Percentiles rank a stretch among this genome's conserved stretches.
phyloP scores from a whole-genome alignment of 129 eudicot species.

The Arctium minus region DNA sequence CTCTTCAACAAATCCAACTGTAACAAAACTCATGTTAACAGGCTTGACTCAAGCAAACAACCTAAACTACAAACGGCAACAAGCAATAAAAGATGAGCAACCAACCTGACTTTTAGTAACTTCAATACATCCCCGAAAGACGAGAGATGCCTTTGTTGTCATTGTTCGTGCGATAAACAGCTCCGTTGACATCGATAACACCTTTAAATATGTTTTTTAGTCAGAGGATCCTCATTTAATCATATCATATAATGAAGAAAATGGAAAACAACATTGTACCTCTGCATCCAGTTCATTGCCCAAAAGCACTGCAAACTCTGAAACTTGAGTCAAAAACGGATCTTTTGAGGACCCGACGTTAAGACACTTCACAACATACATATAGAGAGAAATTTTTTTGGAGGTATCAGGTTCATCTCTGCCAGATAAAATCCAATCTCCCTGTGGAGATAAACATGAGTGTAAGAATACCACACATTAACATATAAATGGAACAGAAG shows the following conservation, averaged over 20 bases:
- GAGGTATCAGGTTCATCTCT: constrained; percentile 42
- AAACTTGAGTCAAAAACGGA: constrained; percentile 74
- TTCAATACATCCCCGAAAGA: constrained; percentile 66
- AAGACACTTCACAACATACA: constrained; percentile 78
- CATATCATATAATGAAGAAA: background rate
- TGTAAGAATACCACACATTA: background rate
- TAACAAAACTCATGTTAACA: constrained; percentile 1
- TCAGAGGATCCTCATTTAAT: background rate
- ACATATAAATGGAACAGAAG: background rate
- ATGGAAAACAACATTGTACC: constrained; percentile 37
- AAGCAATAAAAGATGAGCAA: constrained; percentile 2
- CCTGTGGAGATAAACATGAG: constrained; percentile 50
- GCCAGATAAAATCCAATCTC: constrained; percentile 84
- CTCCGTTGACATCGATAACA: constrained; percentile 99
- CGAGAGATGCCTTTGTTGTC: constrained; percentile 79
- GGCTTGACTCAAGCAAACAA: background rate
- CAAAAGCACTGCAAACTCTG: constrained; percentile 84
- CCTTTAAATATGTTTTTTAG: constrained; percentile 36
- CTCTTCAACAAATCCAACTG: constrained; percentile 83
- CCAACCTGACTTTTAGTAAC: constrained; percentile 71
- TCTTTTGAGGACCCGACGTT: constrained; percentile 80
- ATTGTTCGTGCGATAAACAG: constrained; percentile 88
- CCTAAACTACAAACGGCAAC: background rate
- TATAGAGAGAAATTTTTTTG: constrained; percentile 45
- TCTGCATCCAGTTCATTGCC: constrained; percentile 99